Percentiles rank a stretch among this genome's conserved stretches.
phyloP scores from a whole-genome alignment of 1,284 basidiomycete species.

The Lignosus rhinocerotis region DNA sequence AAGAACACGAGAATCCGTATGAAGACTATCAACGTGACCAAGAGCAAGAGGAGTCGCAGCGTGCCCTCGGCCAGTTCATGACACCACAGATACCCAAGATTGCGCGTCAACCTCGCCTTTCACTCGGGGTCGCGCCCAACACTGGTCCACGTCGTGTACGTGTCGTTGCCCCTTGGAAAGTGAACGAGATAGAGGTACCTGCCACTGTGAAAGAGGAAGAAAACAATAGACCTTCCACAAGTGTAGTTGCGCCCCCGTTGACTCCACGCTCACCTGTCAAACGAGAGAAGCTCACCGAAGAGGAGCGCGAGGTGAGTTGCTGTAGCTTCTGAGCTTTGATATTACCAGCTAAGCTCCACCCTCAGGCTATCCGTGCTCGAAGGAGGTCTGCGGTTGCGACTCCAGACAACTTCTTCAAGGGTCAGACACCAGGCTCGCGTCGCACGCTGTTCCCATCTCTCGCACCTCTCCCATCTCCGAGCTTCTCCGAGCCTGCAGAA shows the following conservation, averaged over 20 bases:
- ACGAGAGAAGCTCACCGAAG: slow-evolving; percentile 41
- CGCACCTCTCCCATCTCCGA: slow-evolving; percentile 19
- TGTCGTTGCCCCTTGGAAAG: slow-evolving; percentile 52
- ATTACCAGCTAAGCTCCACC: neutral
- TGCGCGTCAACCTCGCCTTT: slow-evolving; percentile 19
- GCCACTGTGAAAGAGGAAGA: slow-evolving; percentile 21
- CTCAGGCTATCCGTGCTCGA: slow-evolving; percentile 59
- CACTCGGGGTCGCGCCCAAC: slow-evolving; percentile 22
- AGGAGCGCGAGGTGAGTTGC: slow-evolving; percentile 49
- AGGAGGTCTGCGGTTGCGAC: slow-evolving; percentile 54
- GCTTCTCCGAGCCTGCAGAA: slow-evolving; percentile 12
- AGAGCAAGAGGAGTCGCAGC: slow-evolving; percentile 6
- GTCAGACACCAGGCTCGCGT: slow-evolving; percentile 47
- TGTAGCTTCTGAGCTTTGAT: neutral
- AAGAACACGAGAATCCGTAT: slow-evolving; percentile 17
- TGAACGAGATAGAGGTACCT: slow-evolving; percentile 53
- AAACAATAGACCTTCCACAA: neutral
- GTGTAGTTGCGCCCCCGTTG: neutral
- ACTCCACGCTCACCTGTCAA: slow-evolving; percentile 19
- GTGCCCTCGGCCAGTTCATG: slow-evolving; percentile 47
- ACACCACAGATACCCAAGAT: slow-evolving; percentile 44
- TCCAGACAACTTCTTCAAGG: slow-evolving; percentile 53
- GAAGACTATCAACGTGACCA: slow-evolving; percentile 11
- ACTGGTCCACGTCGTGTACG: slow-evolving; percentile 48
- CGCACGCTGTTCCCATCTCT: slow-evolving; percentile 23